Percentiles rank a stretch among this genome's conserved stretches.
Evolutionary conservation across 2,329 filamentous ascomycete species (phyloP).

Genomic region (Aspergillus melleus): DNA sequence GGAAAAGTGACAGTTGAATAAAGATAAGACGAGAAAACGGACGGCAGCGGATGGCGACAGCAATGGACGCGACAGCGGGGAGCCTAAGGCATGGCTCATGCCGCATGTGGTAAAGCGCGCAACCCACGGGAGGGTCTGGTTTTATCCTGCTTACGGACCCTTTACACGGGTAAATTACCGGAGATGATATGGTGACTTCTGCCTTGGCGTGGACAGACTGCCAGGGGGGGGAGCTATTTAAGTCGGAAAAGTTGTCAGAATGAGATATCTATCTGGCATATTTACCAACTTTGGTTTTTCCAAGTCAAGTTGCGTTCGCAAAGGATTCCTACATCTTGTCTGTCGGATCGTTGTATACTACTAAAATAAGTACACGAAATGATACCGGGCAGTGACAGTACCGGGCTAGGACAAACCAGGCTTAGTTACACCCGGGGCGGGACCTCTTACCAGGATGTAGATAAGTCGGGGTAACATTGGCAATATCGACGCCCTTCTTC

Average conservation of each 20-base stretch:
- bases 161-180: background rate
- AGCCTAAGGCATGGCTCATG: background rate
- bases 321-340: too few species aligned
- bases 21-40: slow-evolving; percentile 7
- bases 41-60: slow-evolving; percentile 21
- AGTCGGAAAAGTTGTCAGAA: too few species aligned
- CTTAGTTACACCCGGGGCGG: background rate
- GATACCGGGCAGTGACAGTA: background rate
- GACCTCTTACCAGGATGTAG: background rate
- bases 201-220: background rate
- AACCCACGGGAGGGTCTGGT: background rate
- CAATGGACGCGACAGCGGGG: slow-evolving; percentile 17
- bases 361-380: background rate
- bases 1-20: background rate
- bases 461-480: background rate
- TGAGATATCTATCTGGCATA: too few species aligned
- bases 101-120: background rate
- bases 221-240: too few species aligned
- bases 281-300: too few species aligned
- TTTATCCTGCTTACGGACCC: background rate
- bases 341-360: too few species aligned
- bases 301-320: too few species aligned
- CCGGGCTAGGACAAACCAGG: background rate
- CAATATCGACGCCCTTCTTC: background rate
- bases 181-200: background rate